Evolutionary conservation across 1,284 basidiomycete species (phyloP).

Genomic region (Prillingera fragicola): DNA sequence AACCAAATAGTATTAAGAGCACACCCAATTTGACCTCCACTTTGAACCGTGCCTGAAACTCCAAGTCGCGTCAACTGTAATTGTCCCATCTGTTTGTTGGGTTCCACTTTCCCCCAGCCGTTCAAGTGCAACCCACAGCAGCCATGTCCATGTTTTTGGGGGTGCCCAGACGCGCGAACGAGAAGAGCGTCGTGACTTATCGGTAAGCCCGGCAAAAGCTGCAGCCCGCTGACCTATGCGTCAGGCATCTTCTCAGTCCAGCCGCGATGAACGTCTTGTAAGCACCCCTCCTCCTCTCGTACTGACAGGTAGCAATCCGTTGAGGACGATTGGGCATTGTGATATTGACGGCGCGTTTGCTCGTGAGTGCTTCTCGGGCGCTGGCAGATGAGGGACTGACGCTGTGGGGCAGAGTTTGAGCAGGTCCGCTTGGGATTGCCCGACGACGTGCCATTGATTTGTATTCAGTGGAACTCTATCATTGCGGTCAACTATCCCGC

Average conservation of each 20-base stretch:
- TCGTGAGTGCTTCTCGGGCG: slow-evolving; percentile 27
- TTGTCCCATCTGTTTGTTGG: no score
- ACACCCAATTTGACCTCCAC: no score
- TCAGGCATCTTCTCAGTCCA: slow-evolving; percentile 38
- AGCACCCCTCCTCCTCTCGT: slow-evolving; percentile 1
- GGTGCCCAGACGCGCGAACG: no score
- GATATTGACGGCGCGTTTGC: slow-evolving; percentile 93
- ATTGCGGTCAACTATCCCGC: slow-evolving; percentile 98
- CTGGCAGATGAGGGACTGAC: not conserved
- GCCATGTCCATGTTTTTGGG: no score
- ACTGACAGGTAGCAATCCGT: slow-evolving; percentile 29
- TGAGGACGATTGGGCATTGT: slow-evolving; percentile 69
- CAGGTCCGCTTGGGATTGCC: slow-evolving; percentile 72
- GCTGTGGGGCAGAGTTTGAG: slow-evolving; percentile 61
- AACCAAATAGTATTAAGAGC: no score
- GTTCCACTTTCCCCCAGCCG: no score
- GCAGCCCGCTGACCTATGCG: not conserved
- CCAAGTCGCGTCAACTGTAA: no score
- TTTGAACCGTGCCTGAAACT: no score
- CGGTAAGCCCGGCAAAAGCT: not conserved
- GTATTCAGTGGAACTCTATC: slow-evolving; percentile 80
- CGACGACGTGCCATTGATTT: slow-evolving; percentile 69
- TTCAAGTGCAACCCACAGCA: no score
- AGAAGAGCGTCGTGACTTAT: slow-evolving; percentile 12
- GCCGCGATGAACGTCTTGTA: slow-evolving; percentile 42